Conservation (phyloP, 192 early-diverging fungal genomes). For the Backusella parvicylindrica region DNA sequence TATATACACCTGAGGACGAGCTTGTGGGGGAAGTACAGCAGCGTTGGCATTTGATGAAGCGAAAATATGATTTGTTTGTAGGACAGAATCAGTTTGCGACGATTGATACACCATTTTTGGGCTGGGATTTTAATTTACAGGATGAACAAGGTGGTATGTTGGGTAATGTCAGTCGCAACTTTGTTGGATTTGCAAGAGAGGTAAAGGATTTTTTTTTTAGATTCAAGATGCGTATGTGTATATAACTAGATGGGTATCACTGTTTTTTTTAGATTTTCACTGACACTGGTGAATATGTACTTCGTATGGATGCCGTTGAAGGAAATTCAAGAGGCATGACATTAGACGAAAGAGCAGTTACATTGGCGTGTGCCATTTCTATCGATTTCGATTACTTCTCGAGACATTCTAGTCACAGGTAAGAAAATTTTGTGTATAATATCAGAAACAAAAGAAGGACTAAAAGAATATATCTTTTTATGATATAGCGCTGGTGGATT, state of each 20-base stretch:
- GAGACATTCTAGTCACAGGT: conserved; percentile 13
- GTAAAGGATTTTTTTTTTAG: too few relatives aligned
- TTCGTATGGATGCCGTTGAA: conserved; percentile 67
- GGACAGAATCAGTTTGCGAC: conserved; percentile 59
- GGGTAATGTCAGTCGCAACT: conserved; percentile 71
- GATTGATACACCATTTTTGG: conserved; percentile 67
- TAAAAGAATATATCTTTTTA: not conserved
- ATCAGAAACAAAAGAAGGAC: not conserved
- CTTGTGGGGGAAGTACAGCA: conserved; percentile 83
- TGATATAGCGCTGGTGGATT: conserved; percentile 35
- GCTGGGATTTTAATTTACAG: conserved; percentile 77
- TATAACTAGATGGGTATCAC: too few relatives aligned
- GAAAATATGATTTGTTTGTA: conserved; percentile 83
- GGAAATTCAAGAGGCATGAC: conserved; percentile 49
- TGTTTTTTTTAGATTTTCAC: conserved; percentile 62
- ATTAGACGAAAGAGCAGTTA: conserved; percentile 78
- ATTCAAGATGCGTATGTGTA: too few relatives aligned
- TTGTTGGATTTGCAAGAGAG: conserved; percentile 78
- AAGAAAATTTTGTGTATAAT: not conserved
- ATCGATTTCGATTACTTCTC: conserved; percentile 46
- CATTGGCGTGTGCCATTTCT: conserved; percentile 76
- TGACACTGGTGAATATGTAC: conserved; percentile 79
- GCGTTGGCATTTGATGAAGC: conserved; percentile 76
- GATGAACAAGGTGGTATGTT: conserved; percentile 50
- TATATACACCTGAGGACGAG: conserved; percentile 56